Percentiles rank a stretch among this genome's conserved stretches.
Conservation (phyloP, 2,329 filamentous ascomycete species). For the Metarhizium rileyi region DNA sequence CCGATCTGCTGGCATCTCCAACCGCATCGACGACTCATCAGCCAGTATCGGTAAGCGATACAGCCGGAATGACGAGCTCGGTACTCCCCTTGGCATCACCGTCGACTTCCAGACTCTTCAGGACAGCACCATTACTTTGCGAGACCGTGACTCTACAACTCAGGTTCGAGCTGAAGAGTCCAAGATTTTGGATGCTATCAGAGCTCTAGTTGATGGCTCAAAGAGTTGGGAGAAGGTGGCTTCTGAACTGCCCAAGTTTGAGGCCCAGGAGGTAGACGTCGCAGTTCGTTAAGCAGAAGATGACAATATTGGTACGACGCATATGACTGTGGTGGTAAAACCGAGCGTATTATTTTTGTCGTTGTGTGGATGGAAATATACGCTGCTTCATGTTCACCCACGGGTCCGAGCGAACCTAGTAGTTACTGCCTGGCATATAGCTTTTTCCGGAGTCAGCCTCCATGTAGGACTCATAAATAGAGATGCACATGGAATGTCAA, state of each 20-base stretch:
- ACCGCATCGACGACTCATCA: constrained; percentile 79
- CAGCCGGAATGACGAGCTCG: constrained; percentile 88
- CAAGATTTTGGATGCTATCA: constrained; percentile 67
- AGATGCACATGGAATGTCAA: neutral
- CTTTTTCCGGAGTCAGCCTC: neutral
- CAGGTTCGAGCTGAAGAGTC: constrained; percentile 81
- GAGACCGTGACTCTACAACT: constrained; percentile 82
- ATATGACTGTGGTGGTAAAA: neutral
- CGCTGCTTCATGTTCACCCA: neutral
- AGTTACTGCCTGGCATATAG: neutral
- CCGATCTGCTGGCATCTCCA: constrained; percentile 67
- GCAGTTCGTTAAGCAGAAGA: constrained; percentile 18
- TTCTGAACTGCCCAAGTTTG: constrained; percentile 72
- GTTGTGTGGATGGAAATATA: neutral
- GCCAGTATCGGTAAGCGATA: constrained; percentile 94
- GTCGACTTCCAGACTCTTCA: constrained; percentile 93
- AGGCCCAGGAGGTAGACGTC: constrained; percentile 58
- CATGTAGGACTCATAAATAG: neutral
- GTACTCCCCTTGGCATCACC: constrained; percentile 87
- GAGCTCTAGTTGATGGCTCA: constrained; percentile 36
- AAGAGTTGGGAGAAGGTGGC: constrained; percentile 61
- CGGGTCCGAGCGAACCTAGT: neutral
- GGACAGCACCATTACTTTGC: constrained; percentile 75
- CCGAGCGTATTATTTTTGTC: neutral
- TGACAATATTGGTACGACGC: neutral